Evolutionary conservation across 257 asterid species (phyloP), one percentile per base, ranked within the genome.

Genomic region (Capsicum chinense): DNA sequence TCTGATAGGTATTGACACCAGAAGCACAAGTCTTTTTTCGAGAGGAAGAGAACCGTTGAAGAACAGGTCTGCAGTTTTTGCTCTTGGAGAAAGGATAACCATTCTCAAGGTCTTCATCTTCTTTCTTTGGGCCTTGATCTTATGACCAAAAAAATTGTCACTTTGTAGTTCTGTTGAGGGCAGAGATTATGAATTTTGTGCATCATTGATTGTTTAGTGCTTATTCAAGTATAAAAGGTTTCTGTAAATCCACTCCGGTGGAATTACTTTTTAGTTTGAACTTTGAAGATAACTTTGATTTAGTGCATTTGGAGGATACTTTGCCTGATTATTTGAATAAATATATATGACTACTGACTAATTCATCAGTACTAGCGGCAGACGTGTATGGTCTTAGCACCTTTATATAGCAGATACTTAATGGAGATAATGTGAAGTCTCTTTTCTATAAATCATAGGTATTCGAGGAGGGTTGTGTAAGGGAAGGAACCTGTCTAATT

Each of bases 31-130:
- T 83, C 98, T 95, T 86, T 97, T 97, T 89, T 89, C 90, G 83
- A 93, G 98, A 88, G 99, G 98, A 86, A 93, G 95, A 84, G 99
- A 97, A 83, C 99, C 99, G n/a, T 87, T 97, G 92, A 97, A 95
- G 93, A 97, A 97, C 85, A 95, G 99, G 42, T 97, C 99, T 87
- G 95, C 99, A 84, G 98, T 97, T 88, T 97, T 93, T 88, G 97
- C 99, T 88, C 83, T 97, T 90, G 99, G 99, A 82, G 99, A 97
- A 79, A 93, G 99, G 91, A 95, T 97, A 88, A 91, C 89, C 83
- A 93, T 97, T 91, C 98, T 97, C 85, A 97, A 97, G 99, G 99
- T 97, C 81, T 67, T 26, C 80, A 52, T 83, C 64, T 83, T 66
- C 54, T 81, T 62, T 81, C 48, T 63, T 63, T 54, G 42, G 56